Evolutionary conservation across 2,329 filamentous ascomycete genomes (phyloP), one percentile per base, ranked within the genome.

Genomic region (Reticulascus tulasneorum): DNA sequence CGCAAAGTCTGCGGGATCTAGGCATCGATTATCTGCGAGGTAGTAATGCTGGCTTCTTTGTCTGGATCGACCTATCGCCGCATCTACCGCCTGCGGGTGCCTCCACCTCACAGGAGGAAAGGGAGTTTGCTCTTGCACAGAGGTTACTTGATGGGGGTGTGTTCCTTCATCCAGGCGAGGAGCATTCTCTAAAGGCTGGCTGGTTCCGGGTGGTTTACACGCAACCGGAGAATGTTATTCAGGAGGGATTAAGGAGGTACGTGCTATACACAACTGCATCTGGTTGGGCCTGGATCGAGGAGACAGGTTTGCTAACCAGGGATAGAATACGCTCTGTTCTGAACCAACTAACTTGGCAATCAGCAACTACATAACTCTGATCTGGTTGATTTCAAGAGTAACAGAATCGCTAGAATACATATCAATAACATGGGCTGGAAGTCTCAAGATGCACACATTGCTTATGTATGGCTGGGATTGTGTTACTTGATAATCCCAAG

Each of bases 11-110:
- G 12, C 45, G 52, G 8, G 50, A 56, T 3, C 54, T 68, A 7
- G 60, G 63, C 3, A 63, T 79, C 4, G 46, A 55, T 5, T 75
- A 71, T 40, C 32, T 64, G n/a, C 54, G 55, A 57, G 62, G 60
- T n/a, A n/a, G n/a, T n/a, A 78, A 77, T 42, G 75, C 75, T 0
- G 75, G 71, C 0, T 77, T 79, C 47, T 80, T 79, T 47, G 43
- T 79, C 3, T 79, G 68, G 62, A 51, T 75, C 3, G 63, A 79
- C 47, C 47, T 80, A 12, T 65, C 63, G 1, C 59, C 61, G 1
- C 69, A 61, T 38, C 48, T 75, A 23, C 53, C 60, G 7, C 19
- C 48, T 0, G 26, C 32, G 3, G 44, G 37, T 3, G 41, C 56
- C 3, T 37, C 44, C 5, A 40, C 48, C 10, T 51, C 53, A 16